Evolutionary conservation across 2,329 filamentous ascomycete species (phyloP).

Genomic region (Setomelanomma holmii): DNA sequence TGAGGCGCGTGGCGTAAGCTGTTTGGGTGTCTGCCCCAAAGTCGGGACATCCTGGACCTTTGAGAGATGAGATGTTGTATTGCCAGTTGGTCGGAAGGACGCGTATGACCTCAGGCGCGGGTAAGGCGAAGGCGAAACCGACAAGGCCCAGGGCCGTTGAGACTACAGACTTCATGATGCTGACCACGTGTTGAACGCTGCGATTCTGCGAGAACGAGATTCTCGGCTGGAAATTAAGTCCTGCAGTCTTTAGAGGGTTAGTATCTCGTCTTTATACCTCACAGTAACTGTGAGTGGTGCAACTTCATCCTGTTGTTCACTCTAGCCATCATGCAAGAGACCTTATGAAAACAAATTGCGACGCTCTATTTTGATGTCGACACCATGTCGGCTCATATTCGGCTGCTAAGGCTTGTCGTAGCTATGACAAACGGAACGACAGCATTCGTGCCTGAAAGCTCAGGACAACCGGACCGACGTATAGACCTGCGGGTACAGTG

Average conservation of each 20-base stretch:
- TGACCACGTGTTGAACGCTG: background rate
- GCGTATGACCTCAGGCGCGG: constrained; percentile 13
- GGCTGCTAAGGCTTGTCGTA: no score
- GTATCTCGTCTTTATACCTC: no score
- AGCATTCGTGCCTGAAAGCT: no score
- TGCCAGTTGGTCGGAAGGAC: constrained; percentile 17
- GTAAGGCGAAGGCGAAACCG: constrained; percentile 12
- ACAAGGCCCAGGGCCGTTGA: constrained; percentile 7
- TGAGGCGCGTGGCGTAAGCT: constrained; percentile 15
- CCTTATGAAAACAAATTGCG: no score
- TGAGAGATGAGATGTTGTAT: constrained; percentile 19
- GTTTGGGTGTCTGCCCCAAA: background rate
- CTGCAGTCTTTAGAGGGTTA: no score
- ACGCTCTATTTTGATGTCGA: no score
- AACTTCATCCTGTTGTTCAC: no score
- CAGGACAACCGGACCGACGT: background rate
- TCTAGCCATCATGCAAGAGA: no score
- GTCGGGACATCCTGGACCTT: constrained; percentile 26
- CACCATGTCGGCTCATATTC: no score
- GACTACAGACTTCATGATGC: constrained; percentile 9
- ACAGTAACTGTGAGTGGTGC: no score
- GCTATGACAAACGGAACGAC: no score
- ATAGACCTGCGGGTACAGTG: background rate
- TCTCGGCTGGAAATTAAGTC: background rate
- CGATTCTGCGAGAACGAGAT: background rate